Base-by-base conservation (phyloP, 2,329 filamentous ascomycete species). In the Domatiomyces catenatus region DNA sequence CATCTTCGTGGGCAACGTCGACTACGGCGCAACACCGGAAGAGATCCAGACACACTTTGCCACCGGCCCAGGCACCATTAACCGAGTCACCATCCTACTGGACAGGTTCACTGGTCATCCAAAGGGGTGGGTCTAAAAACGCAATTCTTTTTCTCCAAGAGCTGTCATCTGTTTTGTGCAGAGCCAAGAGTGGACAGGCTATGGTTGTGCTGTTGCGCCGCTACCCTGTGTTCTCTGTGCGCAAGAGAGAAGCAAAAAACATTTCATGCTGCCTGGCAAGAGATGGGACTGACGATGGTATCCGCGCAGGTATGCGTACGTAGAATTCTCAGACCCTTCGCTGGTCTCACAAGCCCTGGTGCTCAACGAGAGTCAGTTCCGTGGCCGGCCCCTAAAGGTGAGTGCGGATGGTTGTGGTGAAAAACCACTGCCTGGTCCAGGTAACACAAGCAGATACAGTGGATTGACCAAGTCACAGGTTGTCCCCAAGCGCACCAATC, bases 101-200 rank as follows among this genome's bases (percentile, higher is more conserved):
- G 92, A 98, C 72, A 98, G 98, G 73, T 96, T 95, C 65, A 94
- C 89, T 8, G 92, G 92, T 57, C 89, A 96, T 74, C 92, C 92
- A n/a, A 98, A 98, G 75, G 92, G 92, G 89, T 94, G 74, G 69
- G 83, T 77, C 54, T 54, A 52, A 52, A 53, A 53, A 51, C 50
- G 50, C 51, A 52, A 43, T 49, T 46, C 20, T 51, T 49, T 53
- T 58, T 56, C 53, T 56, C 54, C 46, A 59, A 58, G 57, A 59
- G 57, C 56, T 56, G 55, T 53, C 54, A 51, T 50, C 52, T 51
- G 24, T 49, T 47, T 22, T 47, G 24, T 15, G 32, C 39, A 47
- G 15, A 26, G 26, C 49, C 19, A 48, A 48, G 46, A 48, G 10
- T 15, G 24, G 43, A 18, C 42, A 22, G 20, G 51, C 51, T 50